Percentiles rank a stretch among this genome's conserved stretches.
phyloP scores from a whole-genome alignment of 495 filamentous ascomycete species.

The Penicillium atrosanguineum region DNA sequence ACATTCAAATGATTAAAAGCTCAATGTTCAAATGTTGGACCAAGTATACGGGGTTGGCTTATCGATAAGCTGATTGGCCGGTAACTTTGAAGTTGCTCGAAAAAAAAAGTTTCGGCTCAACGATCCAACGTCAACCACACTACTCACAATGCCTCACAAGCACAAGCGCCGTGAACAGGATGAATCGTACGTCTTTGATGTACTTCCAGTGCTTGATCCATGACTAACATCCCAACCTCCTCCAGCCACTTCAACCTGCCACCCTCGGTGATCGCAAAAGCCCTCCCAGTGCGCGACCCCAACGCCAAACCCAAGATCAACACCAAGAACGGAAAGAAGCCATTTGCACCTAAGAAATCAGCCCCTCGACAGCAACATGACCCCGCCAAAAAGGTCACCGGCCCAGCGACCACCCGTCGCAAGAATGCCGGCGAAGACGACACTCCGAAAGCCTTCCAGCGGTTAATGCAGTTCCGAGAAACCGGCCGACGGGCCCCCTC shows the following conservation, averaged over 20 bases:
- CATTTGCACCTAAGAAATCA: not conserved
- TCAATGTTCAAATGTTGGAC: not conserved
- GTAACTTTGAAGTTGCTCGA: conserved; percentile 7
- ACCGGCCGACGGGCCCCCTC: conserved; percentile 53
- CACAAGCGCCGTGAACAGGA: conserved; percentile 63
- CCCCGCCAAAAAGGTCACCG: conserved; percentile 19
- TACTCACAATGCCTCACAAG: conserved; percentile 75
- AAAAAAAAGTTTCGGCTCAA: conserved; percentile 27
- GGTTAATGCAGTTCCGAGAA: conserved; percentile 68
- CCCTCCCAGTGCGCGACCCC: conserved; percentile 59
- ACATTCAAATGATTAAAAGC: no score
- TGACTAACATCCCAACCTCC: conserved; percentile 4
- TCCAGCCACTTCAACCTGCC: conserved; percentile 67
- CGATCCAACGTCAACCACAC: conserved; percentile 10
- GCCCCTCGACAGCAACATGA: conserved; percentile 14
- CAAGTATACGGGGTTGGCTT: not conserved
- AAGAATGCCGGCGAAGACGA: conserved; percentile 60
- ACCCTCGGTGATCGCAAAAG: conserved; percentile 64
- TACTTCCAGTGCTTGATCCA: not conserved
- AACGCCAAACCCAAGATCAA: conserved; percentile 25
- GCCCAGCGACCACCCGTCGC: conserved; percentile 31
- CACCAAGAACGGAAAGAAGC: conserved; percentile 14
- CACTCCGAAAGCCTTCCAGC: conserved; percentile 80
- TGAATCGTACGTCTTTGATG: conserved; percentile 27
- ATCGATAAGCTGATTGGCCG: conserved; percentile 13